Evolutionary conservation across 2,329 filamentous ascomycete species (phyloP).

Genomic region (Penicillium sumatraense): DNA sequence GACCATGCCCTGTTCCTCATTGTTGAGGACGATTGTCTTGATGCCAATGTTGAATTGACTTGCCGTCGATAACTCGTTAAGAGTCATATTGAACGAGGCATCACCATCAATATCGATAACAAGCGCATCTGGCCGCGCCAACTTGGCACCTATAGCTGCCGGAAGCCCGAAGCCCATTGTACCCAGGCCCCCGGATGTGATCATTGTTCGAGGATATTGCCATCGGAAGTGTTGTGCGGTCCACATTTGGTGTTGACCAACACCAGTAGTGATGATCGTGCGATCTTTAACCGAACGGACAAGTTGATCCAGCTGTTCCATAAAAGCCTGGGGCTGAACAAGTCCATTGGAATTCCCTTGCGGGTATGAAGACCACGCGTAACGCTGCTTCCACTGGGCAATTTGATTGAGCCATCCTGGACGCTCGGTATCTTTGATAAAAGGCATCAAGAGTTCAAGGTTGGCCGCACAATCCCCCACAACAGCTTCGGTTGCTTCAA

Average conservation of each 20-base stretch:
- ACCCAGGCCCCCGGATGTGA: conserved; percentile 95
- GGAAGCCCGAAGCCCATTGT: conserved; percentile 97
- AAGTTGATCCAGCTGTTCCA: conserved; percentile 73
- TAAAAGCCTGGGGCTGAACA: conserved; percentile 94
- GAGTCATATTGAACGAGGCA: conserved; percentile 97
- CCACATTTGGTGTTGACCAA: conserved; percentile 99
- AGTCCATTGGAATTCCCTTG: conserved; percentile 70
- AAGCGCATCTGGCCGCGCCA: conserved; percentile 76
- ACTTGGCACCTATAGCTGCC: conserved; percentile 93
- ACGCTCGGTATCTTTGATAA: conserved; percentile 69
- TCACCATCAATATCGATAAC: conserved; percentile 97
- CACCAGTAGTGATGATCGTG: conserved; percentile 89
- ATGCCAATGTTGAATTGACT: conserved; percentile 95
- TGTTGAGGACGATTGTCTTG: conserved; percentile 94
- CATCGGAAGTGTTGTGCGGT: conserved; percentile 94
- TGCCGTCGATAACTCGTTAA: conserved; percentile 91
- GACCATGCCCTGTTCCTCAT: conserved; percentile 98
- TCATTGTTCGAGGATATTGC: conserved; percentile 88
- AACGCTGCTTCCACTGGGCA: conserved; percentile 85
- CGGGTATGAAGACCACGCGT: conserved; percentile 80
- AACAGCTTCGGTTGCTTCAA: conserved; percentile 95
- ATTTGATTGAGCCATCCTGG: conserved; percentile 91
- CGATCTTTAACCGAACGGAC: conserved; percentile 78
- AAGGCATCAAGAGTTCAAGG: conserved; percentile 73
- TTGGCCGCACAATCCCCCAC: conserved; percentile 90